Conservation (phyloP, 768 basidiomycete species). For the Strobilomyces confusus region DNA sequence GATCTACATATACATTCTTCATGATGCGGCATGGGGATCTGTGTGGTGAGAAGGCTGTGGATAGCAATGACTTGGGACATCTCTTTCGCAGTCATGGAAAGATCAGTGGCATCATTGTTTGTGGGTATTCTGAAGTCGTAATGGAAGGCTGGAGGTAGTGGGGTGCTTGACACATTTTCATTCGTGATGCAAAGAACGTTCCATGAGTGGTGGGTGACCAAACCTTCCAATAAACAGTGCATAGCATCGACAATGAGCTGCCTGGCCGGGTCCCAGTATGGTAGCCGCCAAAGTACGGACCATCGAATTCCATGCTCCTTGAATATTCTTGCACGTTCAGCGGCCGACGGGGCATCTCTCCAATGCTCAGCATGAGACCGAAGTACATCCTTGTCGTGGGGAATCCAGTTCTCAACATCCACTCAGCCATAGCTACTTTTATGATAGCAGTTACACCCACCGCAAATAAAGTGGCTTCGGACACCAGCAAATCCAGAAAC, state of each 20-base stretch:
- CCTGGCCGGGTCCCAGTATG: not conserved
- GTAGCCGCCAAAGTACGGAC: not conserved
- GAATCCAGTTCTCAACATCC: constrained; percentile 17
- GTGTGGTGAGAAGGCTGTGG: not conserved
- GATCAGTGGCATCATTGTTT: not conserved
- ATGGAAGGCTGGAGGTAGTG: not conserved
- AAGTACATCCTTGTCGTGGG: not conserved
- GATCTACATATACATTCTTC: rapidly evolving
- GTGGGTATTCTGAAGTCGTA: not conserved
- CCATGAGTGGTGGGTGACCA: not conserved
- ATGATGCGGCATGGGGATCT: not conserved
- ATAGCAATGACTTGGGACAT: not conserved
- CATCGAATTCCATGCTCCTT: not conserved
- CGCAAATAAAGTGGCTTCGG: constrained; percentile 28
- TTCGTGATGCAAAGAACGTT: not conserved
- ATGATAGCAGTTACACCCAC: constrained; percentile 27
- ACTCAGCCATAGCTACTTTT: not conserved
- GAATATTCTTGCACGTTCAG: not conserved
- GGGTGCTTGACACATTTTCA: not conserved
- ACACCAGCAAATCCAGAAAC: constrained; percentile 10
- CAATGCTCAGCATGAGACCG: not conserved
- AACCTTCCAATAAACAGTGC: not conserved
- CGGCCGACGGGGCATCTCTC: not conserved
- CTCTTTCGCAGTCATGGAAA: not conserved
- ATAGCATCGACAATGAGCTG: not conserved